Evolutionary conservation across 352 stramenopile species (phyloP).

Genomic region (Pythium phragmiticola): DNA sequence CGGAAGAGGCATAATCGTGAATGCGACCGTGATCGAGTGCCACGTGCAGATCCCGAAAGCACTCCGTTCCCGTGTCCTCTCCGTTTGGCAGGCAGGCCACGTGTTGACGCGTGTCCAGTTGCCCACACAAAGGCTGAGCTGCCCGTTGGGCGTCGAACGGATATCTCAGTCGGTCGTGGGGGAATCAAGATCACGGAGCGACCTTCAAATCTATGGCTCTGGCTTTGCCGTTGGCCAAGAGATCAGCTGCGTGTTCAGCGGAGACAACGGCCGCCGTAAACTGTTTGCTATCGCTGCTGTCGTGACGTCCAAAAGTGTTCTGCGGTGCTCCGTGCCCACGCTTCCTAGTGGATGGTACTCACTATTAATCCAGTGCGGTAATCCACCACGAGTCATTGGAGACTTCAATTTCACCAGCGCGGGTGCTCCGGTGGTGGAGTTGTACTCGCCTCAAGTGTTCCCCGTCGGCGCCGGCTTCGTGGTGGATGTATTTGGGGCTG

Average conservation of each 20-base stretch:
- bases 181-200: background rate
- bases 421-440: conserved; percentile 8
- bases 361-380: conserved; percentile 12
- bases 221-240: conserved; percentile 18
- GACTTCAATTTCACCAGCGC: conserved; percentile 1
- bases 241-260: conserved; percentile 7
- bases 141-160: conserved; percentile 5
- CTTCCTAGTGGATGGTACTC: conserved; percentile 13
- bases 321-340: conserved; percentile 2
- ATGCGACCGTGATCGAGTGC: conserved; percentile 13
- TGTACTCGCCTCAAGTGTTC: conserved; percentile 28
- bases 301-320: conserved; percentile 8
- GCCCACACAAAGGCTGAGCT: background rate
- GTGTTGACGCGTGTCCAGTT: conserved; percentile 6
- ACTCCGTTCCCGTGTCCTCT: background rate
- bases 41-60: background rate
- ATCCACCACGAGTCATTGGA: background rate
- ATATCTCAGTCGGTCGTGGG: conserved; percentile 8
- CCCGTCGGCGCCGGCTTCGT: conserved; percentile 4
- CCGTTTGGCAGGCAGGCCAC: conserved; percentile 14
- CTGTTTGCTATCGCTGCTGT: background rate
- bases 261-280: background rate
- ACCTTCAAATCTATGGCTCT: conserved; percentile 9
- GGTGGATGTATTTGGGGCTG: conserved; percentile 21
- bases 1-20: background rate